Evolutionary conservation across 768 basidiomycete species (phyloP).

Genomic region (Termitomyces bulborhizus): DNA sequence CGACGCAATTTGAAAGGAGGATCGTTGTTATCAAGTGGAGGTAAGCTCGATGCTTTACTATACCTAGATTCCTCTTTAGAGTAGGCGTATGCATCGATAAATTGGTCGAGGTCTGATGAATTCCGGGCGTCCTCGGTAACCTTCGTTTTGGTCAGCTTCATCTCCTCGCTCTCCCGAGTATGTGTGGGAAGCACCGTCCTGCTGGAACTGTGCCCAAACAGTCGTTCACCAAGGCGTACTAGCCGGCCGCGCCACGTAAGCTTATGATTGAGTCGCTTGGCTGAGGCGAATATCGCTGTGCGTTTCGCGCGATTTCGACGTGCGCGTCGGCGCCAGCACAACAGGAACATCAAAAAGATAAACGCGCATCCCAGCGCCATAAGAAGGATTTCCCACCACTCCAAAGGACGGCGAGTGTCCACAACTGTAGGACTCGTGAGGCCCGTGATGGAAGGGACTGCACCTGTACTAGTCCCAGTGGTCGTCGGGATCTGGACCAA

Average conservation of each 20-base stretch:
- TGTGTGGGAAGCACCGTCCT: conserved; percentile 15
- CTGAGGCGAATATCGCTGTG: conserved; percentile 59
- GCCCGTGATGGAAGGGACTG: conserved; percentile 54
- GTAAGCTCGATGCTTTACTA: conserved; percentile 33
- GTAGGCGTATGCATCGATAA: conserved; percentile 44
- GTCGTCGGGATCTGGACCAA: conserved; percentile 49
- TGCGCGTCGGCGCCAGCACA: conserved; percentile 65
- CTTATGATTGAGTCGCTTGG: conserved; percentile 45
- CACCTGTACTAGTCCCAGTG: conserved; percentile 38
- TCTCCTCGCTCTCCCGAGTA: conserved; percentile 33
- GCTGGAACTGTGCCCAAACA: conserved; percentile 44
- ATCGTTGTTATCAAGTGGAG: conserved; percentile 25
- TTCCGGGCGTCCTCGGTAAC: conserved; percentile 46
- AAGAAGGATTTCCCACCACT: conserved; percentile 83
- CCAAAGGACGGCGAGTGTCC: conserved; percentile 29
- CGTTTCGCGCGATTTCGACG: conserved; percentile 61
- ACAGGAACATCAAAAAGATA: conserved; percentile 61
- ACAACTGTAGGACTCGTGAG: conserved; percentile 43
- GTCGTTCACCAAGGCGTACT: conserved; percentile 45
- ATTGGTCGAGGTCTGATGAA: conserved; percentile 43
- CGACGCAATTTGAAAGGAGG: conserved; percentile 9
- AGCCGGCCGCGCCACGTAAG: conserved; percentile 52
- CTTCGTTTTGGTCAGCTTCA: conserved; percentile 43
- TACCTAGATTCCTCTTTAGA: conserved; percentile 33
- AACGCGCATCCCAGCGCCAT: conserved; percentile 80